Conservation (phyloP, 1,139 yeast genomes). For the Suhomyces panamericanus region DNA sequence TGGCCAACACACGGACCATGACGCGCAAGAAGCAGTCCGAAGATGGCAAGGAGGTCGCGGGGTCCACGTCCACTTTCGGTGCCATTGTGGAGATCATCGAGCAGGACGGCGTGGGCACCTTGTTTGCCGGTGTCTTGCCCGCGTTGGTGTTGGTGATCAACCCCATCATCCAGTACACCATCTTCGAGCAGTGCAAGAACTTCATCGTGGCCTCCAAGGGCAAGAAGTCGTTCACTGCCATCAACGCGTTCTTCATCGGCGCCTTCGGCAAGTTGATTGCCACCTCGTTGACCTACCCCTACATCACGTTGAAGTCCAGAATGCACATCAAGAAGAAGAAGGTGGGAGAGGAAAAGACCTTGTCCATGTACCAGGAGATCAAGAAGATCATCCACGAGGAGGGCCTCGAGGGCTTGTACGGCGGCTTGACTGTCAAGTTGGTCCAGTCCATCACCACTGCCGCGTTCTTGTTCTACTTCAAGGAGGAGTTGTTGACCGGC, state of each 20-base stretch:
- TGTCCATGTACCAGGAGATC: slow-evolving; percentile 47
- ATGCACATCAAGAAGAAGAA: slow-evolving; percentile 65
- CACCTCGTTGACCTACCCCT: slow-evolving; percentile 85
- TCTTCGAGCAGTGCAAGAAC: slow-evolving; percentile 83
- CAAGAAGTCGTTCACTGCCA: slow-evolving; percentile 47
- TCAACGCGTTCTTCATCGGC: slow-evolving; percentile 82
- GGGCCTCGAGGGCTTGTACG: slow-evolving; percentile 76
- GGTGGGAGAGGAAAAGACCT: slow-evolving; percentile 23
- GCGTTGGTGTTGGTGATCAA: slow-evolving; percentile 83
- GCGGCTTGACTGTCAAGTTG: slow-evolving; percentile 78
- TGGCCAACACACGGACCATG: slow-evolving; percentile 81
- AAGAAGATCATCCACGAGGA: slow-evolving; percentile 60
- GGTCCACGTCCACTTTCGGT: slow-evolving; percentile 43
- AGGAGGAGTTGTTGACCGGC: slow-evolving; percentile 73
- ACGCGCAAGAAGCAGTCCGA: slow-evolving; percentile 50
- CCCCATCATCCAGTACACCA: slow-evolving; percentile 90
- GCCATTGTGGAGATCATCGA: slow-evolving; percentile 62
- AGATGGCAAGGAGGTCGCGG: slow-evolving; percentile 17
- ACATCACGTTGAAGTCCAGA: slow-evolving; percentile 84
- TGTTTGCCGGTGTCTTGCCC: slow-evolving; percentile 84
- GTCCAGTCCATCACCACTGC: slow-evolving; percentile 84
- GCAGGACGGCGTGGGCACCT: slow-evolving; percentile 68
- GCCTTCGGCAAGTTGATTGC: slow-evolving; percentile 89
- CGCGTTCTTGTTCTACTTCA: slow-evolving; percentile 86
- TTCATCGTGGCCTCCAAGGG: slow-evolving; percentile 56